Base-by-base conservation (phyloP, 148 eudicot species). In the Nepenthes mirabilis region DNA sequence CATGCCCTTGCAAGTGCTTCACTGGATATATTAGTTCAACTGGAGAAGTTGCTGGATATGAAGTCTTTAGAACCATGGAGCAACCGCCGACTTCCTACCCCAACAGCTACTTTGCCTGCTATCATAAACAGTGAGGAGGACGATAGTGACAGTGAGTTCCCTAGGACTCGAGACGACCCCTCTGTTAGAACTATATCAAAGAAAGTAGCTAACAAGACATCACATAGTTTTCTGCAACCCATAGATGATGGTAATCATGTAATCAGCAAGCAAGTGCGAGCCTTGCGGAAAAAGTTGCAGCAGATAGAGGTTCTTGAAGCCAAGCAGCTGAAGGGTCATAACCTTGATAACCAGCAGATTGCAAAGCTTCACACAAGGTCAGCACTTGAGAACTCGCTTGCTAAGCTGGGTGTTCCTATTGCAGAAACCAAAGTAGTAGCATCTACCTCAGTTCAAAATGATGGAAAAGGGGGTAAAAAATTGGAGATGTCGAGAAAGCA, bases 281-380 rank as follows among this genome's bases (percentile, higher is more conserved):
- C 85, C 35, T 60, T 86, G 56, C 72, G 81, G 63, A 94, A 89
- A 71, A 94, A 94, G 77, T 73, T 94, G 79, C 99, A 94, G 68
- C 99, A 94, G 80, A 89, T 94, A 76, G 99, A 94, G 75, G 78
- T 89, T 77, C 95, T 94, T 59, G 97, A 94, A 71, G 90, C 78
- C 43, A 94, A 86, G 72, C 84, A 52, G 58, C 74, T 67, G 2
- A 82, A 79, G 75, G 99, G 99, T 14, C 83, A 79, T 64, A 63
- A 58, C 55, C 99, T 94, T 47, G 99, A 94, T 76, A 80, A 84
- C 56, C 99, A 94, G 66, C 99, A 94, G 70, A 67, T 84, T 68
- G 90, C 91, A 37, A 94, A 94, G 87, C 84, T 94, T 58, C 81
- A 75, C 64, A 74, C 79, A 35, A 81, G 74, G 72, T 37, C 80